These are phyloP conservation scores for Usnea hakonensis DNA, from an alignment of 495 filamentous ascomycete genomes.

Conservation along the genomic window DNA sequence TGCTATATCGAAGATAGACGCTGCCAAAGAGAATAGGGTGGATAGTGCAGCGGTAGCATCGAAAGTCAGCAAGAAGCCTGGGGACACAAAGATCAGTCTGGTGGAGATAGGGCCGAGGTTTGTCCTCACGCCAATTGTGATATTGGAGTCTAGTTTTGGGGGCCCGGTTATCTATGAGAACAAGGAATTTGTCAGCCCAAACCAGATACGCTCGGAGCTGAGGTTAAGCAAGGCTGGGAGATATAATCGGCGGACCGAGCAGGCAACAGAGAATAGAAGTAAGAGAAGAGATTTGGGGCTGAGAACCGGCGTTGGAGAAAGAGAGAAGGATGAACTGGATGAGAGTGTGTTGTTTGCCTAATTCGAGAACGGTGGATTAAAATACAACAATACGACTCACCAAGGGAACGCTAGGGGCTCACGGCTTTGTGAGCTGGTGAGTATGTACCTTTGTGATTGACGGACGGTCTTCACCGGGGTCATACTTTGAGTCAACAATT, in stretches of 20 bases:
- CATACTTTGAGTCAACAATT: no score
- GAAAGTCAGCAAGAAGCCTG: slow-evolving; percentile 32
- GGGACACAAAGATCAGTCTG: slow-evolving; percentile 65
- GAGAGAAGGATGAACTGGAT: slow-evolving; percentile 65
- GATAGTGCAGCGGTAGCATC: slow-evolving; percentile 29
- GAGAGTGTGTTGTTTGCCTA: slow-evolving; percentile 67
- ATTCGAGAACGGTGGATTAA: no score
- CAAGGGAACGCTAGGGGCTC: no score
- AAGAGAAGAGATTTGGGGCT: slow-evolving; percentile 73
- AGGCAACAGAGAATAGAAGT: slow-evolving; percentile 57
- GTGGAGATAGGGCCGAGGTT: slow-evolving; percentile 95
- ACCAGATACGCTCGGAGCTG: slow-evolving; percentile 81
- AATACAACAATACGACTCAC: no score
- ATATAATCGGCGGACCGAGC: slow-evolving; percentile 66
- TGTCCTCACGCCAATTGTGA: slow-evolving; percentile 91
- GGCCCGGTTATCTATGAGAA: slow-evolving; percentile 98
- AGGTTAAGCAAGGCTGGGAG: slow-evolving; percentile 64
- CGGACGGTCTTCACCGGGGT: no score
- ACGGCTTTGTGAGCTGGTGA: no score
- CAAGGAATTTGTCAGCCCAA: slow-evolving; percentile 94
- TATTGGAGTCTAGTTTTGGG: slow-evolving; percentile 90
- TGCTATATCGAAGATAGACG: slow-evolving; percentile 47
- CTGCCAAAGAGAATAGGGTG: slow-evolving; percentile 31
- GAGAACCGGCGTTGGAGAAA: slow-evolving; percentile 53
- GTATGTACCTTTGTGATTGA: no score